phyloP scores from a whole-genome alignment of 164 flowering plant genomes.

The Aristolochia contorta region DNA sequence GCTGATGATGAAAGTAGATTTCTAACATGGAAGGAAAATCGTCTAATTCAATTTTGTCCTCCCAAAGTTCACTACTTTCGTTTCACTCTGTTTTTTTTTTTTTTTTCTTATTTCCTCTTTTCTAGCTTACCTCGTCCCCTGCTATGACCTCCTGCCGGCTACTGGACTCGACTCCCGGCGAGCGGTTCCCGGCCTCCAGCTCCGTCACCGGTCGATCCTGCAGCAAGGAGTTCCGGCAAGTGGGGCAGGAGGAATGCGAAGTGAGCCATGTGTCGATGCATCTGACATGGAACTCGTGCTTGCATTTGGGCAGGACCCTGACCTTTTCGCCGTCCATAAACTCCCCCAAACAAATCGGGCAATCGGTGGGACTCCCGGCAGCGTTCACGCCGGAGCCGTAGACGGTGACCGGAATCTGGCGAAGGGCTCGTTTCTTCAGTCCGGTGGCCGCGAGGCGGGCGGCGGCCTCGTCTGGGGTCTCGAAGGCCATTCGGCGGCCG shows the following conservation, averaged over 20 bases:
- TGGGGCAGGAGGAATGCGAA: slow-evolving; percentile 71
- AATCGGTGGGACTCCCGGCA: slow-evolving; percentile 37
- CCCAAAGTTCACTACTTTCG: too few relatives aligned
- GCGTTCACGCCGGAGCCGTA: slow-evolving; percentile 27
- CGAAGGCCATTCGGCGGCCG: slow-evolving; percentile 25
- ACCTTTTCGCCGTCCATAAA: slow-evolving; percentile 58
- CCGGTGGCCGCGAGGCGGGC: slow-evolving; percentile 33
- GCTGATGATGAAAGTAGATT: too few relatives aligned
- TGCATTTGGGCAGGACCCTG: slow-evolving; percentile 56
- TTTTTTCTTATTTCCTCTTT: too few relatives aligned
- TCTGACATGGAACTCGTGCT: slow-evolving; percentile 57
- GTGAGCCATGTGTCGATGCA: slow-evolving; percentile 69
- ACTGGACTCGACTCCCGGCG: slow-evolving; percentile 4
- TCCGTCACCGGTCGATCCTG: slow-evolving; percentile 12
- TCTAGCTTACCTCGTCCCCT: slow-evolving; percentile 20
- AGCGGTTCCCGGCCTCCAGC: slow-evolving; percentile 6
- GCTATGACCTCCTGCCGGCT: slow-evolving; percentile 3
- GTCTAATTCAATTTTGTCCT: not conserved
- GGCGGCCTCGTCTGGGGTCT: slow-evolving; percentile 23
- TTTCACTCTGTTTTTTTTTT: too few relatives aligned
- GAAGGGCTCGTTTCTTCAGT: slow-evolving; percentile 41
- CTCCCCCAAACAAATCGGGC: slow-evolving; percentile 70
- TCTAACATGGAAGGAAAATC: not conserved
- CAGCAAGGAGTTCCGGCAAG: slow-evolving; percentile 47
- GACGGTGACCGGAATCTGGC: slow-evolving; percentile 49